These are phyloP conservation scores for Hygrophoropsis aurantiaca DNA, from an alignment of 768 basidiomycete genomes.

Conservation along the genomic window DNA sequence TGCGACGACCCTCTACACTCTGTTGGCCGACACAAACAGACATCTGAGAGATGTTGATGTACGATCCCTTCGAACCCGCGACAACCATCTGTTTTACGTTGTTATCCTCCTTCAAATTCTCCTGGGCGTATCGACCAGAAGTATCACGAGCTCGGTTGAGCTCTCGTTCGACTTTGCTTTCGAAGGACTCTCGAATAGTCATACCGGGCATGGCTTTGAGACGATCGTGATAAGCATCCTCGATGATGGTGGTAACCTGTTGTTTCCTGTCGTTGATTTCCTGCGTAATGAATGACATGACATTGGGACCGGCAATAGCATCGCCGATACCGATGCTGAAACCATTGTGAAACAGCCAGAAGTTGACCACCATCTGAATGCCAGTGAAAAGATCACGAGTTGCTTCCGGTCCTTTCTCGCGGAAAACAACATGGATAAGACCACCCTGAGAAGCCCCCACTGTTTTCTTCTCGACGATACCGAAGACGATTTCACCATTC, in stretches of 20 bases:
- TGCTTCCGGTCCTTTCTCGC: conserved; percentile 94
- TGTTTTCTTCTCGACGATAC: conserved; percentile 98
- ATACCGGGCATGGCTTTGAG: conserved; percentile 93
- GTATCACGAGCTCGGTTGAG: conserved; percentile 94
- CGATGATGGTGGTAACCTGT: conserved; percentile 76
- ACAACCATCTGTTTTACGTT: conserved; percentile 99
- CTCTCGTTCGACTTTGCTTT: conserved; percentile 86
- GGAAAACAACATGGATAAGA: conserved; percentile 93
- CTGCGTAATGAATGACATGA: conserved; percentile 84
- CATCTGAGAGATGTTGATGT: conserved; percentile 99
- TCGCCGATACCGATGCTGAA: conserved; percentile 99
- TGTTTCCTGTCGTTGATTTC: conserved; percentile 81
- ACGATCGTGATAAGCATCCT: conserved; percentile 80
- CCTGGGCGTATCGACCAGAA: conserved; percentile 95
- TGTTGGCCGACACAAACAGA: conserved; percentile 99
- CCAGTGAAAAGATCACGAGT: conserved; percentile 91
- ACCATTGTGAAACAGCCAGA: conserved; percentile 98
- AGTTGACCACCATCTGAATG: conserved; percentile 94
- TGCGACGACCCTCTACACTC: conserved; percentile 95
- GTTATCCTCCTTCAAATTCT: conserved; percentile 97
- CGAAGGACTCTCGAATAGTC: conserved; percentile 99
- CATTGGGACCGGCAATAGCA: conserved; percentile 88
- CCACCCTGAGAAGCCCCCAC: conserved; percentile 95
- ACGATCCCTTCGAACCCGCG: conserved; percentile 97
- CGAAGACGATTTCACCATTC: conserved; percentile 93